phyloP scores from a whole-genome alignment of 176 grass and related monocot genomes.

The Ampelocalamus luodianensis region DNA sequence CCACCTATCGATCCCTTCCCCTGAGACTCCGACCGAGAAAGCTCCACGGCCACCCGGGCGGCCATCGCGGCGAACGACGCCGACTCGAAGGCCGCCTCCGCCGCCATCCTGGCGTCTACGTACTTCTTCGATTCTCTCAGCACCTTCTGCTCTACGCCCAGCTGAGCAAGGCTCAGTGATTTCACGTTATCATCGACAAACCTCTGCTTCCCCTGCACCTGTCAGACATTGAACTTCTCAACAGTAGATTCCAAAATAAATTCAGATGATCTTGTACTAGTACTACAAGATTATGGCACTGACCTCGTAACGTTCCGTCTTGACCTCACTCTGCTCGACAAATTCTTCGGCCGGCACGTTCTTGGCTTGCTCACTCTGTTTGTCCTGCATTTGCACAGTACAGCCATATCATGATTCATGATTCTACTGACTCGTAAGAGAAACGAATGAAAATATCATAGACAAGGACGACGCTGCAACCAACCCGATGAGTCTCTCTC shows the following conservation, averaged over 20 bases:
- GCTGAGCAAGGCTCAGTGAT: conserved; percentile 19
- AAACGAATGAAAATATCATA: neutral
- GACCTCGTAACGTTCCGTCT: conserved; percentile 17
- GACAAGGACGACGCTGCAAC: neutral
- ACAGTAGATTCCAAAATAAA: neutral
- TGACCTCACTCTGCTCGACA: conserved; percentile 16
- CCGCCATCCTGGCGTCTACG: conserved; percentile 53
- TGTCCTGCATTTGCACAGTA: conserved; percentile 12
- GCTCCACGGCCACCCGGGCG: conserved; percentile 54
- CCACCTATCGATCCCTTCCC: conserved; percentile 41
- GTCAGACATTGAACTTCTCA: neutral
- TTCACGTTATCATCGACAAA: conserved; percentile 26
- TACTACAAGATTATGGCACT: neutral
- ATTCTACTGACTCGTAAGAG: neutral
- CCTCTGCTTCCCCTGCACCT: conserved; percentile 39
- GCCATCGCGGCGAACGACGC: conserved; percentile 63
- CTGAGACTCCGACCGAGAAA: conserved; percentile 49
- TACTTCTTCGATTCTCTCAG: conserved; percentile 49
- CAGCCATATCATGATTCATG: neutral
- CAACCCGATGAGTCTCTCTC: neutral
- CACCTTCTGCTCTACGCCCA: conserved; percentile 32
- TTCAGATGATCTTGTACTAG: neutral
- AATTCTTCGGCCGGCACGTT: neutral
- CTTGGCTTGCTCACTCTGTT: neutral
- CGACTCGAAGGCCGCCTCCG: conserved; percentile 57